Conservation (phyloP, 169 alveolate genomes). For the Cryptosporidium sp. region DNA sequence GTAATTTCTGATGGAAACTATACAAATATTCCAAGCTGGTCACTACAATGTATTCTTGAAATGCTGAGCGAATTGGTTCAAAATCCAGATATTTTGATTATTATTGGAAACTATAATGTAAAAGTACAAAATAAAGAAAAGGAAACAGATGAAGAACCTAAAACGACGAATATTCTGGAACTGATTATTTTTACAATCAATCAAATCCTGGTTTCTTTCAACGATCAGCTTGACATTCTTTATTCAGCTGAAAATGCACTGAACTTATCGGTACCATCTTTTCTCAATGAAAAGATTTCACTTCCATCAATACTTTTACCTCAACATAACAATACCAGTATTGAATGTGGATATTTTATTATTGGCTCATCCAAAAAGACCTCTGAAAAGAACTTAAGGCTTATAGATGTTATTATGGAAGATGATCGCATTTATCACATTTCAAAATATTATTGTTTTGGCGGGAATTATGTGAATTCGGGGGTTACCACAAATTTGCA, state of each 20-base stretch:
- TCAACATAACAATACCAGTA: slow-evolving; percentile 27
- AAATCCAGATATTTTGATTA: slow-evolving; percentile 11
- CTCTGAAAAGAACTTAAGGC: slow-evolving; percentile 6
- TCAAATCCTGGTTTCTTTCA: slow-evolving; percentile 9
- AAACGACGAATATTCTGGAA: slow-evolving; percentile 17
- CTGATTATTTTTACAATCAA: background rate
- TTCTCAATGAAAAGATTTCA: slow-evolving; percentile 36
- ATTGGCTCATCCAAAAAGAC: slow-evolving; percentile 19
- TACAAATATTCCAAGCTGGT: slow-evolving; percentile 65
- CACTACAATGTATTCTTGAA: slow-evolving; percentile 60
- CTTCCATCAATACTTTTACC: slow-evolving; percentile 53
- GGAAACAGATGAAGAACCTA: background rate
- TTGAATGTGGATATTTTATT: slow-evolving; percentile 62
- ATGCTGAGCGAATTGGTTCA: slow-evolving; percentile 56
- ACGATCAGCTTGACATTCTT: slow-evolving; percentile 21
- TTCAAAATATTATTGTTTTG: slow-evolving; percentile 4
- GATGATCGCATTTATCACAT: slow-evolving; percentile 71
- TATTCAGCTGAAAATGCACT: slow-evolving; percentile 52
- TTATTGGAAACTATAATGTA: slow-evolving; percentile 27
- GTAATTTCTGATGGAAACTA: slow-evolving; percentile 17
- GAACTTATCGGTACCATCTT: slow-evolving; percentile 58
- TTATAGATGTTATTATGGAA: slow-evolving; percentile 66
- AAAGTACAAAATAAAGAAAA: background rate
- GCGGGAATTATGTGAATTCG: background rate
- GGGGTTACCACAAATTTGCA: background rate